These are phyloP conservation scores for Infundibulicybe gibba DNA, from an alignment of 768 basidiomycete species.

Conservation along the genomic window DNA sequence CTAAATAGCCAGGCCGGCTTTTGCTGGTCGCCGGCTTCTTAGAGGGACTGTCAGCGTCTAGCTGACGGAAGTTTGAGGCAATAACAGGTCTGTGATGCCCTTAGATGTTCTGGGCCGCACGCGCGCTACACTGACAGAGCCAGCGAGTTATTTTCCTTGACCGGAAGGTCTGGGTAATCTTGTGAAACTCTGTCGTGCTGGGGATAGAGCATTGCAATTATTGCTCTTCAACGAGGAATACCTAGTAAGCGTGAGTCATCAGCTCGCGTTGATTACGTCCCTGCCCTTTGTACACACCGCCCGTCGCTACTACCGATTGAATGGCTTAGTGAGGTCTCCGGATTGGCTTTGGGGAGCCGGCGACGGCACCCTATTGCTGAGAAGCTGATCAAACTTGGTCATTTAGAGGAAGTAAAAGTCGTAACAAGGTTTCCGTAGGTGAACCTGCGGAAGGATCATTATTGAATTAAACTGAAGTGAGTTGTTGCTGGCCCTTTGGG, in stretches of 20 bases:
- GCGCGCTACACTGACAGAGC: constrained; percentile 87
- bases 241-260: constrained; percentile 87
- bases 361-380: constrained; percentile 38
- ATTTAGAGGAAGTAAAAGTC: no score
- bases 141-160: constrained; percentile 69
- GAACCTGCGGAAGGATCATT: no score
- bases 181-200: constrained; percentile 79
- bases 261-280: constrained; percentile 88
- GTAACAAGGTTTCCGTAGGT: no score
- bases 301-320: constrained; percentile 90
- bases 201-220: constrained; percentile 91
- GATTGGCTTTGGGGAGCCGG: constrained; percentile 68
- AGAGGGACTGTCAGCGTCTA: constrained; percentile 83
- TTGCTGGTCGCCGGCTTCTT: constrained; percentile 77
- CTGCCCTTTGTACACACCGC: constrained; percentile 86
- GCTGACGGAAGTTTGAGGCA: constrained; percentile 84
- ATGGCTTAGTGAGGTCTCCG: constrained; percentile 86
- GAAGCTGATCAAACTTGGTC: no score
- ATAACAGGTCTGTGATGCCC: constrained; percentile 91
- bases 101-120: constrained; percentile 89
- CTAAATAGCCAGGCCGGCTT: constrained; percentile 71
- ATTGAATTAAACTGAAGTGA: no score
- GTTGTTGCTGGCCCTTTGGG: no score
- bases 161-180: constrained; percentile 57
- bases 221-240: constrained; percentile 91